Conservation (phyloP, 208 protist genomes). For the Polymyxa betae region DNA sequence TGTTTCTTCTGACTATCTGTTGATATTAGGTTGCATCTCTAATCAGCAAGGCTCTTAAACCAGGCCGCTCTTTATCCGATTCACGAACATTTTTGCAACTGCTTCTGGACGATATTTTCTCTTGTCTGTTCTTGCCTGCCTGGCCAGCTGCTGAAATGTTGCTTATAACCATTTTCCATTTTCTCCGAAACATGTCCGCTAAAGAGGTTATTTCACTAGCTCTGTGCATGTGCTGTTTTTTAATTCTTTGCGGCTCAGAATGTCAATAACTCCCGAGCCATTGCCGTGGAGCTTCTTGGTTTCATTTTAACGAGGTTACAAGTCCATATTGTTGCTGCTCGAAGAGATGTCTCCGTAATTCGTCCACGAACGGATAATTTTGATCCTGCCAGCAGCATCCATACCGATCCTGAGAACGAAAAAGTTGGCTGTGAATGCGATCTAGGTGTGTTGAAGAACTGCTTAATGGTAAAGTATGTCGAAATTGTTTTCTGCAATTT, state of each 20-base stretch:
- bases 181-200: not conserved
- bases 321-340: not conserved
- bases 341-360: not conserved
- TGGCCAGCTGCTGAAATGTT: not conserved
- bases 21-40: not conserved
- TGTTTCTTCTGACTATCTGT: not conserved
- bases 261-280: not conserved
- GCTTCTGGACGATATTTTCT: not conserved
- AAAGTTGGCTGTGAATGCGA: slow-evolving; percentile 29
- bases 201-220: not conserved
- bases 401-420: not conserved
- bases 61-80: not conserved
- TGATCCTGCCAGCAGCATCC: not conserved
- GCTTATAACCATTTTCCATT: not conserved
- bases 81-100: not conserved
- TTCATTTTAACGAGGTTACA: not conserved
- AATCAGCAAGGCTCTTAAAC: not conserved
- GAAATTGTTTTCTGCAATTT: not conserved
- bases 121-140: not conserved
- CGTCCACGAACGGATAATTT: not conserved
- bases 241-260: not conserved
- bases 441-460: not conserved
- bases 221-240: not conserved
- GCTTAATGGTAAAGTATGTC: not conserved
- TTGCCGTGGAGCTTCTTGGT: not conserved